Conservation (phyloP, 352 stramenopile species). For the Globisporangium middletonii region DNA sequence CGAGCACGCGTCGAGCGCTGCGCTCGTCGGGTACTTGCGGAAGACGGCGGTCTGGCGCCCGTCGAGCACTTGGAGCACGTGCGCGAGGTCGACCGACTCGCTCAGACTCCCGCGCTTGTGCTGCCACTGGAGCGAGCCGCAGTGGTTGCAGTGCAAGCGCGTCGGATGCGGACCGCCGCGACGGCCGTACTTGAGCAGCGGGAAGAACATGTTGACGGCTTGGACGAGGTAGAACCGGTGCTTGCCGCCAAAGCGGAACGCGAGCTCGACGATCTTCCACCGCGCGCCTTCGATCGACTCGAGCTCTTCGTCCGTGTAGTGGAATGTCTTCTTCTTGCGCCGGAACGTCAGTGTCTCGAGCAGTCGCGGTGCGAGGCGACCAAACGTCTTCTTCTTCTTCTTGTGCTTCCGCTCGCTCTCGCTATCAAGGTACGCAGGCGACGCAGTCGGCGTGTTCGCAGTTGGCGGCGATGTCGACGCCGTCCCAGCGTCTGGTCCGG, state of each 20-base stretch:
- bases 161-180: constrained; percentile 64
- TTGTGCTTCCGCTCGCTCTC: constrained; percentile 28
- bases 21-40: constrained; percentile 54
- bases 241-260: constrained; percentile 80
- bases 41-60: constrained; percentile 73
- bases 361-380: constrained; percentile 50
- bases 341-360: constrained; percentile 55
- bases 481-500: background rate
- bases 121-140: constrained; percentile 80
- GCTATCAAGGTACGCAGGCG: background rate
- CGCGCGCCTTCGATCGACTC: constrained; percentile 70
- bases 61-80: constrained; percentile 62
- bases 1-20: constrained; percentile 41
- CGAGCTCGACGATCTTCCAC: constrained; percentile 85
- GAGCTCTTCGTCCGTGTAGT: constrained; percentile 78
- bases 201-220: constrained; percentile 84
- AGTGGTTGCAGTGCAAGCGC: constrained; percentile 74
- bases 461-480: constrained; percentile 9
- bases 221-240: constrained; percentile 84
- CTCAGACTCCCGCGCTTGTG: constrained; percentile 77
- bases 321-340: constrained; percentile 63
- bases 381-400: constrained; percentile 61
- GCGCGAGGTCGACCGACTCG: constrained; percentile 62
- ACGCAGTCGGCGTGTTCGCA: background rate
- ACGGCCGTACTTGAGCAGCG: constrained; percentile 74